Evolutionary conservation across 169 alveolate species (phyloP).

Genomic region (Babesia bigemina): DNA sequence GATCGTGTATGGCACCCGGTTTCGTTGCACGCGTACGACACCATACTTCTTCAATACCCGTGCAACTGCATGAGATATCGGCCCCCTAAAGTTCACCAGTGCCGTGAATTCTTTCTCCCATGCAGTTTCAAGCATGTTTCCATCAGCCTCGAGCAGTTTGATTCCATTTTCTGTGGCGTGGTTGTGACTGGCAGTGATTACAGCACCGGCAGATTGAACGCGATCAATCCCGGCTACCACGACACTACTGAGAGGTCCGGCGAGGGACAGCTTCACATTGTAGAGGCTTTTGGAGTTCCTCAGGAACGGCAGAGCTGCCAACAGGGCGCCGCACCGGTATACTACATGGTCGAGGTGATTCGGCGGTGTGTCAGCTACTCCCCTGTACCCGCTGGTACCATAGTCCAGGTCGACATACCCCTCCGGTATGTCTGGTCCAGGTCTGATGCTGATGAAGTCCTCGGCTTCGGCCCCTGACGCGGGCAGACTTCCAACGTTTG

Average conservation of each 20-base stretch:
- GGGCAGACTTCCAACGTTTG: slow-evolving; percentile 4
- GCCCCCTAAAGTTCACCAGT: slow-evolving; percentile 49
- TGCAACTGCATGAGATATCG: not conserved
- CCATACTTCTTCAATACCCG: not conserved
- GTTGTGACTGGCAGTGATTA: slow-evolving; percentile 78
- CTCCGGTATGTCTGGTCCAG: slow-evolving; percentile 51
- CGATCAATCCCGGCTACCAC: not conserved
- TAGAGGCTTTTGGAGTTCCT: not conserved
- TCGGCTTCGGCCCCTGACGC: slow-evolving; percentile 1
- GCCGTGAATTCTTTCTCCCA: slow-evolving; percentile 70
- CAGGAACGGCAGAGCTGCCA: slow-evolving; percentile 55
- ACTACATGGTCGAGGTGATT: slow-evolving; percentile 55
- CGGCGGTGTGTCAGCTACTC: slow-evolving; percentile 35
- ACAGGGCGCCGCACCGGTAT: slow-evolving; percentile 54
- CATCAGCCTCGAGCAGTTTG: slow-evolving; percentile 68
- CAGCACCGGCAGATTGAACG: slow-evolving; percentile 51
- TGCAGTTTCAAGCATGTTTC: slow-evolving; percentile 51
- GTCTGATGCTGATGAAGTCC: not conserved
- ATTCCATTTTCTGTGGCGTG: slow-evolving; percentile 73
- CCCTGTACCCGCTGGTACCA: slow-evolving; percentile 62
- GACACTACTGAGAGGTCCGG: not conserved
- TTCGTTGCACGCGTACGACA: slow-evolving; percentile 4
- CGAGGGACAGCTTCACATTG: not conserved
- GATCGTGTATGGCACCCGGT: slow-evolving; percentile 8
- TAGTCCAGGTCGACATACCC: slow-evolving; percentile 44